Percentiles rank a stretch among this genome's conserved stretches.
phyloP scores from a whole-genome alignment of 768 basidiomycete genomes.

The Bullera alba region DNA sequence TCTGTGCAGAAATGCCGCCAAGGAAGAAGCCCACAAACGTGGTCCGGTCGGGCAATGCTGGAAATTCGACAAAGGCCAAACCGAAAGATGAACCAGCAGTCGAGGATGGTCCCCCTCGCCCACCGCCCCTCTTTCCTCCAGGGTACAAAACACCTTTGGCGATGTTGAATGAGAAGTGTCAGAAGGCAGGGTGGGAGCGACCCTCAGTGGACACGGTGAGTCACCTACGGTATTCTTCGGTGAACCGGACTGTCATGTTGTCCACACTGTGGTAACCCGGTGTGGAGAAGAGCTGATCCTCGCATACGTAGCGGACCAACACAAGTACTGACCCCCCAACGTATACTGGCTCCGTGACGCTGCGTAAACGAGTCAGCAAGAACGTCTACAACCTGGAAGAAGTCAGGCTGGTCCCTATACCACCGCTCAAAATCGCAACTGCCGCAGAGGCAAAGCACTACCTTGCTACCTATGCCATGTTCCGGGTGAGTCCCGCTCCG shows the following conservation, averaged over 20 bases:
- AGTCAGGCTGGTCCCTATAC: constrained; percentile 67
- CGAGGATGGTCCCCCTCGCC: constrained; percentile 30
- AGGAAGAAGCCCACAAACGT: constrained; percentile 60
- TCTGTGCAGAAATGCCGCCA: constrained; percentile 44
- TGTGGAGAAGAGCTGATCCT: background rate
- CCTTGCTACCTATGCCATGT: constrained; percentile 79
- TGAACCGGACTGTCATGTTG: background rate
- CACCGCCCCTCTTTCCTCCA: constrained; percentile 62
- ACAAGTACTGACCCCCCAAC: constrained; percentile 25
- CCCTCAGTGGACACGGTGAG: constrained; percentile 69
- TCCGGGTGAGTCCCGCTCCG: constrained; percentile 58
- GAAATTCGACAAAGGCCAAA: constrained; percentile 64
- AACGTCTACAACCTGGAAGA: constrained; percentile 58
- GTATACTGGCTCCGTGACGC: constrained; percentile 59
- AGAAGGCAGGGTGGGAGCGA: constrained; percentile 83
- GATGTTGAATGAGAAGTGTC: constrained; percentile 79
- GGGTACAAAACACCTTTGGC: constrained; percentile 79
- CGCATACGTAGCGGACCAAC: constrained; percentile 16
- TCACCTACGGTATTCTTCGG: constrained; percentile 8
- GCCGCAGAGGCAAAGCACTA: constrained; percentile 80
- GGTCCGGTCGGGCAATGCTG: constrained; percentile 82
- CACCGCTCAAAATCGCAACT: constrained; percentile 60
- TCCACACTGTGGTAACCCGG: too few species aligned
- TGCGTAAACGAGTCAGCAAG: constrained; percentile 66
- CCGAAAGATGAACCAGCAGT: constrained; percentile 32